Evolutionary conservation across 2,329 filamentous ascomycete species (phyloP).

Genomic region (Hymenoscyphus repandus): DNA sequence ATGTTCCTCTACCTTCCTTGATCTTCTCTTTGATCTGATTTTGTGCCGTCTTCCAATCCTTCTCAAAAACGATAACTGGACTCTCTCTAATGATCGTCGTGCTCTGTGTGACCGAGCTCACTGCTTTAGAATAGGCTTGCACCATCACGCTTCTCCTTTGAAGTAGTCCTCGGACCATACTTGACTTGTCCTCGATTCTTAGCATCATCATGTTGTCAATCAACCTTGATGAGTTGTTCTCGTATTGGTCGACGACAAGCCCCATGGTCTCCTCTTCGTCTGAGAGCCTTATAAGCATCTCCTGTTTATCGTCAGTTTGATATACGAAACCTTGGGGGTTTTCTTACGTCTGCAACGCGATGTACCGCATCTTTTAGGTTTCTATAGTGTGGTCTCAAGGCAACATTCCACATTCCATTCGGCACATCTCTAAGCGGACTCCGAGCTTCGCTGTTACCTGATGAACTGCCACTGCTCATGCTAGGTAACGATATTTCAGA

Average conservation of each 20-base stretch:
- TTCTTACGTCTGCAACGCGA: conserved; percentile 29
- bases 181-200: conserved; percentile 14
- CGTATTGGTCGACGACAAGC: conserved; percentile 26
- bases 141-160: conserved; percentile 20
- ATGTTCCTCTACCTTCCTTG: conserved; percentile 8
- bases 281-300: conserved; percentile 26
- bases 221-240: conserved; percentile 24
- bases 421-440: conserved; percentile 13
- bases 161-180: conserved; percentile 14
- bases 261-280: conserved; percentile 27
- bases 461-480: conserved; percentile 15
- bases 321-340: background rate
- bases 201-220: conserved; percentile 17
- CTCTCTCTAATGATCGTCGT: conserved; percentile 15
- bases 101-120: conserved; percentile 10
- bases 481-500: conserved; percentile 5
- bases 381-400: conserved; percentile 27
- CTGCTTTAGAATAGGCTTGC: conserved; percentile 18
- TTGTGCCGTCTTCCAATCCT: conserved; percentile 25
- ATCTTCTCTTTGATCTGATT: conserved; percentile 20
- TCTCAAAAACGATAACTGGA: conserved; percentile 14
- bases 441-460: conserved; percentile 11
- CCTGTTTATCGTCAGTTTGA: conserved; percentile 23
- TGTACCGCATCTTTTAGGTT: conserved; percentile 23
- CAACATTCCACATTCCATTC: conserved; percentile 24